Percentiles rank a stretch among this genome's conserved stretches.
phyloP scores from a whole-genome alignment of 768 basidiomycete genomes.

The Artomyces pyxidatus region DNA sequence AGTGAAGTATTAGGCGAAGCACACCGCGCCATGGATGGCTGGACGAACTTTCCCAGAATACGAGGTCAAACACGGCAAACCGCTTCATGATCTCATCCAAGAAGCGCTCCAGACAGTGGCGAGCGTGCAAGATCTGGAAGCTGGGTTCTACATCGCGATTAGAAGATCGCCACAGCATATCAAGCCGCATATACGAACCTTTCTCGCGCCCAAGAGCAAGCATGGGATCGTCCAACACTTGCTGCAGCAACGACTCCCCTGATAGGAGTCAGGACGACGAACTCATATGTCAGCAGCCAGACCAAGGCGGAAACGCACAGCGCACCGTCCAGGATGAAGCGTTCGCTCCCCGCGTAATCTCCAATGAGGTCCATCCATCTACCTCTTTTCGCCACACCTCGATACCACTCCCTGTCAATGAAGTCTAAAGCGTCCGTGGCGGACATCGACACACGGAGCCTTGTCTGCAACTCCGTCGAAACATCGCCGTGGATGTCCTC shows the following conservation, averaged over 20 bases:
- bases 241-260: constrained; percentile 58
- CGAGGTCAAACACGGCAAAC: constrained; percentile 49
- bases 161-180: neutral
- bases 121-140: constrained; percentile 60
- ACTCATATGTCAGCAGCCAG: no score
- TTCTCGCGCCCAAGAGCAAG: constrained; percentile 43
- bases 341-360: constrained; percentile 61
- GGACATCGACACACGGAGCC: no score
- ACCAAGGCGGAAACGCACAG: neutral
- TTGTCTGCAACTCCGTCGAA: no score
- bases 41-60: constrained; percentile 50
- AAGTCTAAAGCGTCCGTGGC: constrained; percentile 19
- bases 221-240: constrained; percentile 52
- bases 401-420: constrained; percentile 34
- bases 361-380: constrained; percentile 66
- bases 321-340: constrained; percentile 58
- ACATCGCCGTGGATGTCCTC: no score
- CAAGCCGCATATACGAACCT: constrained; percentile 27
- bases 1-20: neutral
- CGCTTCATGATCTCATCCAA: constrained; percentile 42
- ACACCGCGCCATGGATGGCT: neutral
- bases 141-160: constrained; percentile 32
- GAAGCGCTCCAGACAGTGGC: constrained; percentile 43
- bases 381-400: constrained; percentile 25
- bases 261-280: neutral